Conservation (phyloP, 1,284 basidiomycete species). For the Ustilago trichophora region DNA sequence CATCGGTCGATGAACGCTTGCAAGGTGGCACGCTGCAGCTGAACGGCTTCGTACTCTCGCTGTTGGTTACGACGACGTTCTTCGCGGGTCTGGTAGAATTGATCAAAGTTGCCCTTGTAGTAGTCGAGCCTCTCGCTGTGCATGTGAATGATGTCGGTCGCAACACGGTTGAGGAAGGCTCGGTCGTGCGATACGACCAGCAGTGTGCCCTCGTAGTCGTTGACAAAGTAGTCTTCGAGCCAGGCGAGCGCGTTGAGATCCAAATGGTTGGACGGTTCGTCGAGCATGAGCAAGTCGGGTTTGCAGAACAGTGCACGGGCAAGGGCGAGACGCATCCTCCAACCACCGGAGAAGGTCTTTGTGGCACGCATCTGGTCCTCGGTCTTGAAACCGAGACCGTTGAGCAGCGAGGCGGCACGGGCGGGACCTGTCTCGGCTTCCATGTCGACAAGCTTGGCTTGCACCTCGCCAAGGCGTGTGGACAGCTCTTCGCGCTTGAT, state of each 20-base stretch:
- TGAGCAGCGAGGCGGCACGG: slow-evolving; percentile 86
- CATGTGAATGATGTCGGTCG: slow-evolving; percentile 97
- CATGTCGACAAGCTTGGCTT: slow-evolving; percentile 90
- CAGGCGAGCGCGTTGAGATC: slow-evolving; percentile 71
- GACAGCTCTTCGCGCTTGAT: slow-evolving; percentile 78
- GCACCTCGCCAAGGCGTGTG: slow-evolving; percentile 87
- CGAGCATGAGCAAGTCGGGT: slow-evolving; percentile 63
- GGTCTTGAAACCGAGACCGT: slow-evolving; percentile 90
- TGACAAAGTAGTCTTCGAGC: slow-evolving; percentile 74
- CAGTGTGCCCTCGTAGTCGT: slow-evolving; percentile 89
- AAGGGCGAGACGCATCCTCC: slow-evolving; percentile 99
- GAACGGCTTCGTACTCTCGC: slow-evolving; percentile 82
- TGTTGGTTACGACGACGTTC: slow-evolving; percentile 90
- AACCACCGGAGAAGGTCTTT: slow-evolving; percentile 94
- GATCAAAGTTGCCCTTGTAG: slow-evolving; percentile 97
- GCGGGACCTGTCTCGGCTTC: slow-evolving; percentile 96
- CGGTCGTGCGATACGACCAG: slow-evolving; percentile 98
- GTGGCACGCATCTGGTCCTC: slow-evolving; percentile 75
- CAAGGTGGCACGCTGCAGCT: slow-evolving; percentile 91
- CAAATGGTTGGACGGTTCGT: slow-evolving; percentile 87
- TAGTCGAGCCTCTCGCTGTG: slow-evolving; percentile 95
- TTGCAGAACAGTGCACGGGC: slow-evolving; percentile 96
- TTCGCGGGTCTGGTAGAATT: slow-evolving; percentile 98
- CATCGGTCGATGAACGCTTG: slow-evolving; percentile 84
- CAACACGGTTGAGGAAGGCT: slow-evolving; percentile 95